Base-by-base conservation (phyloP, 2,329 filamentous ascomycete species). In the Exophiala xenobiotica region DNA sequence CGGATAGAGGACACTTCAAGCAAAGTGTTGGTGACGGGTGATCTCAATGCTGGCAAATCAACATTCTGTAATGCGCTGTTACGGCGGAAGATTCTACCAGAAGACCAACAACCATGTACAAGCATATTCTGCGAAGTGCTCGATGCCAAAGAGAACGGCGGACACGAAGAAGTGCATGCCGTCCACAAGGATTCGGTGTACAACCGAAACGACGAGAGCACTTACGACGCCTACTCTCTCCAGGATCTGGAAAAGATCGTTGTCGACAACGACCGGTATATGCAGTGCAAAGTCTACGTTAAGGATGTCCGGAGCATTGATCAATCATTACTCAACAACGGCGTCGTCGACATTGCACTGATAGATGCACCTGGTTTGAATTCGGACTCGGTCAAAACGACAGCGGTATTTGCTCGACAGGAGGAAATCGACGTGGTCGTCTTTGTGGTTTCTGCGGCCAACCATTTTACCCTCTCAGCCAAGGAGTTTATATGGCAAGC, bases 401-500 rank as follows among this genome's bases (percentile, higher is more conserved):
- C 93, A 1, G 93, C 93, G 16, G 88, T 99, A 5, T 99, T 99
- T 69, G 93, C 93, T 19, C 81, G 93, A 51, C 93, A 99, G 67
- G 93, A 99, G 69, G 93, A 99, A 71, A 99, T 99, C 58, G 93
- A 99, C 63, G 93, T 99, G 0, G 93, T 99, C 1, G 91, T 99
- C 0, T 99, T 99, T 63, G 93, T 99, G 26, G 93, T 99, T 4
- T 96, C 91, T 8, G 93, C 93, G 2, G 90, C 92, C 20, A 99
- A 99, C 61, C 93, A 99, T 70, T 97, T 99, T 67, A 99, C 93
- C 0, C 83, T 95, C 48, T 96, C 93, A 1, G 91, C 93, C n/a
- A 95, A 88, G 70, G 93, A 99, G 64, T 99, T 99, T 65, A 96
- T 99, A 56, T 88, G 88, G 77, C 92, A 92, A 44, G 93, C 93